Percentiles rank a stretch among this genome's conserved stretches.
Evolutionary conservation across 495 filamentous ascomycete species (phyloP).

Genomic region (Ascodesmis nigricans): DNA sequence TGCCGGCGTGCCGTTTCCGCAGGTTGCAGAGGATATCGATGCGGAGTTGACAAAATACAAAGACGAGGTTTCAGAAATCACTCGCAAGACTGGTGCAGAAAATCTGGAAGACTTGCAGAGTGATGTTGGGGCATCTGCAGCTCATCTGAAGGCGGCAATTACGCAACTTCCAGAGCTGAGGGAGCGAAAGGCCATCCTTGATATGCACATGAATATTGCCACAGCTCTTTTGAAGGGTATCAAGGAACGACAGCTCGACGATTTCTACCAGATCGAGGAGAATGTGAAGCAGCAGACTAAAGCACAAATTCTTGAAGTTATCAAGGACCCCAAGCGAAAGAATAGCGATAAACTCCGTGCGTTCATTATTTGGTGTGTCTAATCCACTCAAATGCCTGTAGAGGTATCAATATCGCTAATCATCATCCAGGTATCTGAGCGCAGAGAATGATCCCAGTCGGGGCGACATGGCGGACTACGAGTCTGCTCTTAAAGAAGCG

Average conservation of each 20-base stretch:
- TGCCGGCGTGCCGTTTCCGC: constrained; percentile 77
- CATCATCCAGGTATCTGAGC: constrained; percentile 34
- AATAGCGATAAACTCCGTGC: constrained; percentile 73
- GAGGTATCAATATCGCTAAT: too few relatives aligned
- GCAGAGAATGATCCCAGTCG: constrained; percentile 73
- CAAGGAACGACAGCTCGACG: constrained; percentile 84
- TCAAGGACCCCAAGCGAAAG: constrained; percentile 58
- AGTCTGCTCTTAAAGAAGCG: constrained; percentile 55
- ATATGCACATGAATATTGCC: constrained; percentile 99
- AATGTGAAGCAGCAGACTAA: constrained; percentile 84
- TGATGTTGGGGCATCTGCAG: constrained; percentile 66
- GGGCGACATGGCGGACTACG: constrained; percentile 65
- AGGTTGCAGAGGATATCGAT: constrained; percentile 92
- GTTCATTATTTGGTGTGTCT: constrained; percentile 80
- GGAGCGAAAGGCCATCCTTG: constrained; percentile 72
- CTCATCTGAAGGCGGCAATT: constrained; percentile 89
- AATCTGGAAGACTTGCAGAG: constrained; percentile 76
- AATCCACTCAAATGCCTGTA: background rate
- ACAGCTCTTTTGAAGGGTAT: constrained; percentile 68
- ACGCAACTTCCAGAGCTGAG: constrained; percentile 77
- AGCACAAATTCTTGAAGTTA: constrained; percentile 65
- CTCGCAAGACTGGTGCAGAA: constrained; percentile 78
- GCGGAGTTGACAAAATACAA: constrained; percentile 81
- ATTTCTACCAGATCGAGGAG: constrained; percentile 91
- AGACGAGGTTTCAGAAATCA: constrained; percentile 85